Evolutionary conservation across 2,329 filamentous ascomycete genomes (phyloP), one percentile per base, ranked within the genome.

Genomic region (Akanthomyces dipterigenus): DNA sequence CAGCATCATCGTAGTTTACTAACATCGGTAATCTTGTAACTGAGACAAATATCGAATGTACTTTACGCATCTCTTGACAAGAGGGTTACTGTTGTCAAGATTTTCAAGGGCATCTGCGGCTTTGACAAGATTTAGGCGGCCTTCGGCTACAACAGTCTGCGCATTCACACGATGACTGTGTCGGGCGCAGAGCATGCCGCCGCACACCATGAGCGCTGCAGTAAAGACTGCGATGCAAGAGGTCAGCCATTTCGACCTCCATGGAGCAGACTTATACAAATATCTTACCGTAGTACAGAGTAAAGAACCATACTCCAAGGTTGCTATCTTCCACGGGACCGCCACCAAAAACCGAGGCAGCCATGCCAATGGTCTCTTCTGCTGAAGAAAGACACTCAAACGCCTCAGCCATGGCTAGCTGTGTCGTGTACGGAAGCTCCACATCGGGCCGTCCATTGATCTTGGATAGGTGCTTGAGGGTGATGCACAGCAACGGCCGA

Each of bases 301-400:
- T 70, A 20, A 71, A 72, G 67, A 70, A 71, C 70, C 70, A 71
- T 1, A 70, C 70, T 1, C 70, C 70, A 2, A 71, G 63, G 24
- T 70, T 63, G 8, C 60, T 63, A 8, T 64, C 56, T 3, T 54
- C 57, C 11, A 50, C 50, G 2, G 46, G 45, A 12, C 42, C 49
- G 4, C 61, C 63, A 1, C 55, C 54, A 11, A 65, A 63, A 12
- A 63, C 60, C 3, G 61, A 56, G 3, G 64, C 61, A 8, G 70
- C 64, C 16, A 69, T 65, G 1, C 58, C 53, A 8, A 72, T 67
- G 14, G 69, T 64, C 11, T 60, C 63, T 18, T 67, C 63, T 0
- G 70, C 69, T 0, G 67, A 68, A 18, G 65, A 61, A 5, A 71
- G 57, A 40, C 67, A 69, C n/a, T 63, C 55, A 14, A 49, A 46